Percentiles rank a stretch among this genome's conserved stretches.
phyloP scores from a whole-genome alignment of 345 rosid species.

The Garcia nutans region DNA sequence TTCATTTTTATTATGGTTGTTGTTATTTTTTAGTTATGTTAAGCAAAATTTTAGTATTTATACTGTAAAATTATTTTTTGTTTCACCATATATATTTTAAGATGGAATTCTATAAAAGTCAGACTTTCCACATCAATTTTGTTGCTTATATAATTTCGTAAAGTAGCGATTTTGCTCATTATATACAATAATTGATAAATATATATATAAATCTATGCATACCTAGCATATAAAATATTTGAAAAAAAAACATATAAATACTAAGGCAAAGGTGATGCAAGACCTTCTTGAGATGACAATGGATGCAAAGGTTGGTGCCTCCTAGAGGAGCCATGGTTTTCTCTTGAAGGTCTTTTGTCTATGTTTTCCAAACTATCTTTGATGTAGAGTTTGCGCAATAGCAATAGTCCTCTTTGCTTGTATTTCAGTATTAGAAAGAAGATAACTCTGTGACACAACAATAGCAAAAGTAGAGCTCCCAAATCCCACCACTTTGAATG shows the following conservation, averaged over 20 bases:
- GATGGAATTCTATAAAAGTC: too few species aligned
- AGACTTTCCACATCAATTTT: too few species aligned
- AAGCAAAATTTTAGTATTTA: too few species aligned
- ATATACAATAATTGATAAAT: too few species aligned
- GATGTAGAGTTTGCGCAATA: slow-evolving; percentile 1
- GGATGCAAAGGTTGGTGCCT: slow-evolving; percentile 23
- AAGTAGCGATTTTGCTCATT: too few species aligned
- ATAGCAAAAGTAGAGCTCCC: slow-evolving; percentile 22
- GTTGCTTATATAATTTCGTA: too few species aligned
- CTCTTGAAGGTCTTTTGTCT: slow-evolving; percentile 14
- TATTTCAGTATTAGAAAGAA: slow-evolving; percentile 21
- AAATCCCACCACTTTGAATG: slow-evolving; percentile 36
- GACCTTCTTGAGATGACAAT: slow-evolving; percentile 26
- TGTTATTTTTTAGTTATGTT: too few species aligned
- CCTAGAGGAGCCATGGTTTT: slow-evolving; percentile 3
- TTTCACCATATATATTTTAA: too few species aligned
- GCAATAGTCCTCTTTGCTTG: slow-evolving; percentile 13
- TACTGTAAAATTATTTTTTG: too few species aligned
- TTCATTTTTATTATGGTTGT: too few species aligned
- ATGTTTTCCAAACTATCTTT: slow-evolving; percentile 9
- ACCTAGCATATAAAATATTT: neutral
- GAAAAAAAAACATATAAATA: neutral
- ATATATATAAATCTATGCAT: too few species aligned
- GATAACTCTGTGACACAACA: slow-evolving; percentile 18
- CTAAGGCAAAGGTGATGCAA: slow-evolving; percentile 18